These are phyloP conservation scores for Inga leiocalycina DNA, from an alignment of 306 rosid species.

Conservation along the genomic window DNA sequence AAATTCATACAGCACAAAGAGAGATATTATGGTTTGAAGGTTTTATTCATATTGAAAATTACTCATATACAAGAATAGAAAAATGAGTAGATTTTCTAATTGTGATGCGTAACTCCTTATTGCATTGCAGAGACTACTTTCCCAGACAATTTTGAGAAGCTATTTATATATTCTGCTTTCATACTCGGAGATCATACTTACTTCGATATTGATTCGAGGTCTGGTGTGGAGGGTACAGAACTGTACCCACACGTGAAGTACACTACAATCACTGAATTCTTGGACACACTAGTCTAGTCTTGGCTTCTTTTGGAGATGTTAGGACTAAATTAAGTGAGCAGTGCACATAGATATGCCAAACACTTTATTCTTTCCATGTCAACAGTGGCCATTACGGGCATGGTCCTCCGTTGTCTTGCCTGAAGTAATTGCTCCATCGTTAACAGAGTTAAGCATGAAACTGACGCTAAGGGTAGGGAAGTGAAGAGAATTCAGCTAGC, in stretches of 20 bases:
- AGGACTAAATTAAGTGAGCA: background rate
- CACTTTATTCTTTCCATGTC: conserved; percentile 6
- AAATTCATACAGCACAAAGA: background rate
- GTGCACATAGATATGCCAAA: background rate
- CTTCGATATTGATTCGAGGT: conserved; percentile 58
- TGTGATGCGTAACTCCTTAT: background rate
- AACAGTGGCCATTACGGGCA: background rate
- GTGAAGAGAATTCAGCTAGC: background rate
- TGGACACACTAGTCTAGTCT: conserved; percentile 55
- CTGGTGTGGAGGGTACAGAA: conserved; percentile 65
- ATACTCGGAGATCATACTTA: conserved; percentile 83
- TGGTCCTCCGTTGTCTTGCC: background rate
- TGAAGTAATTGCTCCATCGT: background rate
- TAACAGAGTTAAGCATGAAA: background rate
- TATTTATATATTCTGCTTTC: conserved; percentile 80
- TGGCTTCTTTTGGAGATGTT: background rate
- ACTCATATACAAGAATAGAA: background rate
- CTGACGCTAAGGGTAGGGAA: background rate
- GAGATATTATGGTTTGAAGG: background rate
- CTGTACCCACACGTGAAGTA: conserved; percentile 66
- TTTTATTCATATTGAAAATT: background rate
- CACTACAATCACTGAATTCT: conserved; percentile 63
- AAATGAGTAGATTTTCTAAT: background rate
- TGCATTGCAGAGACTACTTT: conserved; percentile 65
- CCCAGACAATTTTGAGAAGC: conserved; percentile 59